These are phyloP conservation scores for Sclerotinia nivalis DNA, from an alignment of 2,329 filamentous ascomycete genomes.

Conservation along the genomic window DNA sequence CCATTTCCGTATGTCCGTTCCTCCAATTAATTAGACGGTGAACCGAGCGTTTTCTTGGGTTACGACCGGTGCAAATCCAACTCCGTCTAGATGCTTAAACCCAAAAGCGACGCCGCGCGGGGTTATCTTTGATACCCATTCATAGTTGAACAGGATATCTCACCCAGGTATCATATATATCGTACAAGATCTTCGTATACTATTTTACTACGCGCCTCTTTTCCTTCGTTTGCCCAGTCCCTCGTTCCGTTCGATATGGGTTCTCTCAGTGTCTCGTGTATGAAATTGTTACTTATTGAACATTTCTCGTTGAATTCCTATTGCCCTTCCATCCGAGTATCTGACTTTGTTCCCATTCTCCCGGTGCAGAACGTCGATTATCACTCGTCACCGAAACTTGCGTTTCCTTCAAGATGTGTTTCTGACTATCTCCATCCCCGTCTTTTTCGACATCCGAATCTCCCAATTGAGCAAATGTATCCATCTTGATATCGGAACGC, in stretches of 20 bases:
- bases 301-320: neutral
- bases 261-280: neutral
- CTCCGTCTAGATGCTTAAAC: neutral
- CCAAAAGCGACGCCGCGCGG: conserved; percentile 5
- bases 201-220: neutral
- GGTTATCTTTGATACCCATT: neutral
- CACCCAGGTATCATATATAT: conserved; percentile 15
- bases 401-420: conserved; percentile 46
- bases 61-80: neutral
- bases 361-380: conserved; percentile 25
- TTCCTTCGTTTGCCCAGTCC: neutral
- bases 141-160: neutral
- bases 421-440: conserved; percentile 42
- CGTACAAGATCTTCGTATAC: neutral
- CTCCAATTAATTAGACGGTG: neutral
- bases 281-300: neutral
- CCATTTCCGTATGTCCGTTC: neutral
- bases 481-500: conserved; percentile 27
- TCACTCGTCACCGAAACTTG: conserved; percentile 33
- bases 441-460: conserved; percentile 27
- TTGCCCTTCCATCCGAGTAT: conserved; percentile 1
- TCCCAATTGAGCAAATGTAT: conserved; percentile 32
- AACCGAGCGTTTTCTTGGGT: neutral
- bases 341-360: conserved; percentile 32
- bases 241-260: neutral